phyloP scores from a whole-genome alignment of 108 stramenopile genomes.

The Discostella pseudostelligera region DNA sequence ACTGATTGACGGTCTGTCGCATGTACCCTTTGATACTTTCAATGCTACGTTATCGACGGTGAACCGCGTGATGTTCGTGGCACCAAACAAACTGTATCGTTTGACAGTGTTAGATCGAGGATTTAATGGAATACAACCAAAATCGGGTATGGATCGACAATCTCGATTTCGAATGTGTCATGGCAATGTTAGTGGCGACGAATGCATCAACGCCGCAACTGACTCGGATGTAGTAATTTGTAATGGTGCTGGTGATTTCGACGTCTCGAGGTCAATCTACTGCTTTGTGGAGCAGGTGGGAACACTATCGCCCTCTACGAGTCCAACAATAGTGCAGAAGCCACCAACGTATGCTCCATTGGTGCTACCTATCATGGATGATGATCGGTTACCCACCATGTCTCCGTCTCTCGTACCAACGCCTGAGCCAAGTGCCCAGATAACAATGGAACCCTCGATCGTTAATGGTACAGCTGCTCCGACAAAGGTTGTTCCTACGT shows the following conservation, averaged over 20 bases:
- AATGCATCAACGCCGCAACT: not conserved
- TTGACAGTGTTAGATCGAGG: conserved; percentile 26
- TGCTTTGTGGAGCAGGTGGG: conserved; percentile 1
- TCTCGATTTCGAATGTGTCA: conserved; percentile 32
- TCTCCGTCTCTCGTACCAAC: not conserved
- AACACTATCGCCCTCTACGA: not conserved
- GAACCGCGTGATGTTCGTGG: conserved; percentile 6
- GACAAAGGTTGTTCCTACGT: not conserved
- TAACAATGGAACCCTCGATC: not conserved
- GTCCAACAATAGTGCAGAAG: not conserved
- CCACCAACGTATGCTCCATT: conserved; percentile 7
- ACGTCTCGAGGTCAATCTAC: not conserved
- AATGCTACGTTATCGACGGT: not conserved
- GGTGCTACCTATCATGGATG: not conserved
- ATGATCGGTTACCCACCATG: not conserved
- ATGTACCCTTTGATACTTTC: conserved; percentile 29
- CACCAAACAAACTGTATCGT: conserved; percentile 17
- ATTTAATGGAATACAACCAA: conserved; percentile 2
- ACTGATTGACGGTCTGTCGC: conserved; percentile 19
- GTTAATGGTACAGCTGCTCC: not conserved
- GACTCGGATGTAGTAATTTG: conserved; percentile 21
- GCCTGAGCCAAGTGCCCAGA: not conserved
- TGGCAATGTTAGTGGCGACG: conserved; percentile 8
- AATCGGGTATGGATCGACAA: not conserved
- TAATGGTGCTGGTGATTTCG: conserved; percentile 10